A percentile compares a stretch with the other conserved stretches of the same genome.
phyloP scores from a whole-genome alignment of 2,329 filamentous ascomycete species.

The Pseudogymnoascus sp. region DNA sequence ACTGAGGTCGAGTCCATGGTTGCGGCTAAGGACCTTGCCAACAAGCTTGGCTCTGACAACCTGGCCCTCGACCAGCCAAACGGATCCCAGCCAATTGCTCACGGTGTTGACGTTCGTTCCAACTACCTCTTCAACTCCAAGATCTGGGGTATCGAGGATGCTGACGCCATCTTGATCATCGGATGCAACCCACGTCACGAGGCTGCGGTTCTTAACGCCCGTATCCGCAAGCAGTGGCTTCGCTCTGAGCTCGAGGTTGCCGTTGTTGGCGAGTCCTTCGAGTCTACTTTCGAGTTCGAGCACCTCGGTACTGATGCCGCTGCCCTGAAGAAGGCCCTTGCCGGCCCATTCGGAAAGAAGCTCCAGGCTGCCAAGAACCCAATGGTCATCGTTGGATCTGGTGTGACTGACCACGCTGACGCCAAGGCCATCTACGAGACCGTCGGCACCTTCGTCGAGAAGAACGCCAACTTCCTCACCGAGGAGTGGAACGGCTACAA shows the following conservation, averaged over 20 bases:
- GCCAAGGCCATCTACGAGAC: slow-evolving; percentile 90
- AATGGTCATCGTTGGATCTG: slow-evolving; percentile 94
- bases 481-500: slow-evolving; percentile 97
- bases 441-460: slow-evolving; percentile 84
- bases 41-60: slow-evolving; percentile 94
- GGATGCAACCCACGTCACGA: slow-evolving; percentile 95
- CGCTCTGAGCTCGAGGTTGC: slow-evolving; percentile 90
- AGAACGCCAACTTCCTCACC: slow-evolving; percentile 86
- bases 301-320: slow-evolving; percentile 74
- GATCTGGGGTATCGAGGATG: slow-evolving; percentile 89
- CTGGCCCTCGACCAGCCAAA: slow-evolving; percentile 83
- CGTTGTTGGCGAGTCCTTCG: slow-evolving; percentile 81
- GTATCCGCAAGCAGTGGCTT: slow-evolving; percentile 96
- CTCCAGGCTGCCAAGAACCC: slow-evolving; percentile 79
- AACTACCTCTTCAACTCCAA: slow-evolving; percentile 97
- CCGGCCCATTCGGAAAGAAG: slow-evolving; percentile 88
- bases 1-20: slow-evolving; percentile 90
- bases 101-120: slow-evolving; percentile 86
- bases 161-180: slow-evolving; percentile 83
- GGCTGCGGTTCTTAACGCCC: slow-evolving; percentile 88
- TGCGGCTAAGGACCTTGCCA: slow-evolving; percentile 93
- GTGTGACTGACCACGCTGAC: slow-evolving; percentile 82
- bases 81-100: slow-evolving; percentile 75
- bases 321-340: slow-evolving; percentile 75
- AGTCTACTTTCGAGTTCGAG: slow-evolving; percentile 93